phyloP scores from a whole-genome alignment of 805 yeast genomes.

The Metschnikowia reukaufii region DNA sequence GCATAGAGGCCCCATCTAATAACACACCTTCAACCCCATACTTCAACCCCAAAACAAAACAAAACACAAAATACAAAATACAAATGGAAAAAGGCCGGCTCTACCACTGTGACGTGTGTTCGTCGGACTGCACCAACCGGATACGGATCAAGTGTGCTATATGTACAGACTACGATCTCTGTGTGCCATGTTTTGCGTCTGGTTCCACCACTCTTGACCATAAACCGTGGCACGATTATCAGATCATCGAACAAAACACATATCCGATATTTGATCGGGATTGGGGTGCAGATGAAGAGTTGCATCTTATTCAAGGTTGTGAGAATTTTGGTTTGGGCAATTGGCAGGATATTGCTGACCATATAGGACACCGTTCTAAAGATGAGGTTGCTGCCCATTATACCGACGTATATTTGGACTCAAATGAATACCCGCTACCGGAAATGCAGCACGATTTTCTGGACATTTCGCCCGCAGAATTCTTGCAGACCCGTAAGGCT shows the following conservation, averaged over 20 bases:
- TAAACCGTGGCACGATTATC: constrained; percentile 92
- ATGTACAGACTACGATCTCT: constrained; percentile 91
- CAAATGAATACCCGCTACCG: constrained; percentile 83
- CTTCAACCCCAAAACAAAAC: background rate
- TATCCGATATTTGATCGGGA: constrained; percentile 86
- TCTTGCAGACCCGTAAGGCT: constrained; percentile 61
- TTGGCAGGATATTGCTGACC: constrained; percentile 98
- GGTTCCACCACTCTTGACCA: constrained; percentile 82
- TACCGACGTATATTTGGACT: constrained; percentile 63
- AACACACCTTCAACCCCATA: background rate
- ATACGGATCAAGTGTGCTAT: constrained; percentile 90
- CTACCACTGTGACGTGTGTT: constrained; percentile 93
- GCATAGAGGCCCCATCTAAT: too few relatives aligned
- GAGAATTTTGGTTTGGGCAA: constrained; percentile 91
- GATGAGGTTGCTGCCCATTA: constrained; percentile 92
- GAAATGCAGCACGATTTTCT: constrained; percentile 70
- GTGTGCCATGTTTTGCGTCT: constrained; percentile 93
- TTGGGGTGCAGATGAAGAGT: constrained; percentile 99
- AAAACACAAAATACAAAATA: background rate
- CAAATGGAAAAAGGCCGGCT: constrained; percentile 42
- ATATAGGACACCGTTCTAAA: constrained; percentile 86
- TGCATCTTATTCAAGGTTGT: constrained; percentile 83
- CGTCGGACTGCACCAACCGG: constrained; percentile 92
- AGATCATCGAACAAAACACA: constrained; percentile 89
- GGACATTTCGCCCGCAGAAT: constrained; percentile 62